Evolutionary conservation across 495 filamentous ascomycete species (phyloP).

Genomic region (Jackrogersella minutella): DNA sequence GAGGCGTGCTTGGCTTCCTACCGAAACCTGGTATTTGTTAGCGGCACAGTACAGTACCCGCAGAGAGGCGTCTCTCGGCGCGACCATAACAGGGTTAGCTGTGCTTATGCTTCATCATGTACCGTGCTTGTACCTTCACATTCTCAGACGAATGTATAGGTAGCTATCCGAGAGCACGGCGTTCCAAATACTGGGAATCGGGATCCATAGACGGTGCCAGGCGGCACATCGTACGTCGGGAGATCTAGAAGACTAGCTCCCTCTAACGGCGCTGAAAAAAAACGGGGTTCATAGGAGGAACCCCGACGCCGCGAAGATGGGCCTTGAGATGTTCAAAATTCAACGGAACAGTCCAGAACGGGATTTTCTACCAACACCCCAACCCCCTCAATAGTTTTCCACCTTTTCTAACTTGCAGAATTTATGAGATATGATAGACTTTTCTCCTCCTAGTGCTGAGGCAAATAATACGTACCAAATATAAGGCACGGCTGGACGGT

Average conservation of each 20-base stretch:
- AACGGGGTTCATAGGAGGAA: slow-evolving; percentile 2
- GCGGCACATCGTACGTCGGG: slow-evolving; percentile 35
- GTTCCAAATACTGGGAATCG: slow-evolving; percentile 23
- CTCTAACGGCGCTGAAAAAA: slow-evolving; percentile 17
- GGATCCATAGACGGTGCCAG: slow-evolving; percentile 21
- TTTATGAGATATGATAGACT: slow-evolving; percentile 40
- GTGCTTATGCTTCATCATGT: slow-evolving; percentile 22
- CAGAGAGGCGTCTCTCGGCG: slow-evolving; percentile 34
- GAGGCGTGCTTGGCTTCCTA: slow-evolving; percentile 31
- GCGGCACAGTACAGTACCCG: slow-evolving; percentile 31
- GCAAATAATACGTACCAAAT: slow-evolving; percentile 30
- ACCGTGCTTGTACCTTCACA: slow-evolving; percentile 21
- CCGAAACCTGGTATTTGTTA: slow-evolving; percentile 25
- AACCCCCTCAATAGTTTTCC: slow-evolving; percentile 19
- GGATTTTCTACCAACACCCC: slow-evolving; percentile 28
- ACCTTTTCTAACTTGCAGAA: too few species aligned
- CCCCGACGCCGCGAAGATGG: slow-evolving; percentile 21
- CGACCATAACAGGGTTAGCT: slow-evolving; percentile 25
- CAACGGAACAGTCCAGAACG: slow-evolving; percentile 20
- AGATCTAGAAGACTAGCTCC: slow-evolving; percentile 27
- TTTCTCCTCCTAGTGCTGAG: slow-evolving; percentile 24
- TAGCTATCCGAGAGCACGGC: slow-evolving; percentile 36
- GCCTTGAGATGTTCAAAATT: not conserved
- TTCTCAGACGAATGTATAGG: slow-evolving; percentile 20
- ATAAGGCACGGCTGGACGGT: slow-evolving; percentile 15